Evolutionary conservation across 2,329 filamentous ascomycete genomes (phyloP).

Genomic region (Hypoxylon sp.): DNA sequence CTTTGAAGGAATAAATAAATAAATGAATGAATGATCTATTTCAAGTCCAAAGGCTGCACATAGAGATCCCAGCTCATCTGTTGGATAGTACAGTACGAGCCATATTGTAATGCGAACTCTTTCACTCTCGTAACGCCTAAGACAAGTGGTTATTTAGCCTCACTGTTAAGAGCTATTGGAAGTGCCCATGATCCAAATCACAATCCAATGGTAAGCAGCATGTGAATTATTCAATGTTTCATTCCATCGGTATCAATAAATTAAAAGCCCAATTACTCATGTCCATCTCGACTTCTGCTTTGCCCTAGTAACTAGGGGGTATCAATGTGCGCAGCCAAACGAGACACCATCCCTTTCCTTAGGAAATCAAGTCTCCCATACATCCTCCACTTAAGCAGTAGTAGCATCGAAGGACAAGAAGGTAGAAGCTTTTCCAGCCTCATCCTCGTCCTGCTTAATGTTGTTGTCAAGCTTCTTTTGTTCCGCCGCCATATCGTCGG

Average conservation of each 20-base stretch:
- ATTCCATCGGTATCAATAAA: conserved; percentile 38
- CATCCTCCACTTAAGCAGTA: conserved; percentile 38
- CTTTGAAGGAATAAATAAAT: too few relatives aligned
- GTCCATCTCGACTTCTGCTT: conserved; percentile 16
- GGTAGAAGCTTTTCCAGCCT: conserved; percentile 63
- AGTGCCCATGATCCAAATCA: not conserved
- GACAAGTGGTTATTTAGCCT: not conserved
- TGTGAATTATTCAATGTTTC: conserved; percentile 18
- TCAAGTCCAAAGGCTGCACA: not conserved
- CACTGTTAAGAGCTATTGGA: not conserved
- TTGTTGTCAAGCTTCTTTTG: conserved; percentile 69
- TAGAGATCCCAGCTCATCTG: not conserved
- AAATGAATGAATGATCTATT: conserved; percentile 3
- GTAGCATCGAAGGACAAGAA: conserved; percentile 56
- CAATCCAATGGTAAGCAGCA: not conserved
- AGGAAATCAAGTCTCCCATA: not conserved
- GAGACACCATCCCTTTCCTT: not conserved
- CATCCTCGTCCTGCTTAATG: conserved; percentile 62
- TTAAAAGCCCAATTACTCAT: conserved; percentile 37
- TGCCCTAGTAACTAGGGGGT: not conserved
- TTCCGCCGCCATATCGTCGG: conserved; percentile 62
- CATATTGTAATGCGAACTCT: not conserved
- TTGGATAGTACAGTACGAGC: not conserved
- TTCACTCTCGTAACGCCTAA: too few relatives aligned
- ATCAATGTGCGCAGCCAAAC: conserved; percentile 4